A percentile compares a stretch with the other conserved stretches of the same genome.
Evolutionary conservation across 2,329 filamentous ascomycete genomes (phyloP).

Genomic region (Claviceps sp.): DNA sequence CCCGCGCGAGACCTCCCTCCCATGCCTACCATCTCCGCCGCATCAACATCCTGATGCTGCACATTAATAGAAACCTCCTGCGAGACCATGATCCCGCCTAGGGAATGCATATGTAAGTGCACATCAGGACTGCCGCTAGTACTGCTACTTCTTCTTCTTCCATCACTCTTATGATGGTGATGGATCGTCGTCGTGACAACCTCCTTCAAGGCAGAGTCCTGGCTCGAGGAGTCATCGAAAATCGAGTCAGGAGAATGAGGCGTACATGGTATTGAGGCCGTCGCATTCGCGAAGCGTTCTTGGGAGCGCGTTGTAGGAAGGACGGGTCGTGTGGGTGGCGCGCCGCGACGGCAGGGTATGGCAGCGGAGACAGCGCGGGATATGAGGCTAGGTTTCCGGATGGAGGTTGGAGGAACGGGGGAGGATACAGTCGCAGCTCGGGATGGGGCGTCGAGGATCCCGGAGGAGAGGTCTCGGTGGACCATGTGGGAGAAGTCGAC

Average conservation of each 20-base stretch:
- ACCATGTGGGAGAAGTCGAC: conserved; percentile 46
- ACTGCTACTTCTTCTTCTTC: conserved; percentile 2
- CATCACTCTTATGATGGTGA: background rate
- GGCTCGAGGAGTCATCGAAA: background rate
- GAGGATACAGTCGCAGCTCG: background rate
- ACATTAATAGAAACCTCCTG: conserved; percentile 47
- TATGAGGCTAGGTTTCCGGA: too few relatives aligned
- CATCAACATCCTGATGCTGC: conserved; percentile 7
- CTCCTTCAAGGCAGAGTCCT: conserved; percentile 10
- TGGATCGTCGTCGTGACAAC: conserved; percentile 2
- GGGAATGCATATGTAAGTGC: conserved; percentile 8
- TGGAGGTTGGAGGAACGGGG: too few relatives aligned
- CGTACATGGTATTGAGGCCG: too few relatives aligned
- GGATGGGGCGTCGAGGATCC: conserved; percentile 7
- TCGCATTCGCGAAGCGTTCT: too few relatives aligned
- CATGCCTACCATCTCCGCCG: too few relatives aligned
- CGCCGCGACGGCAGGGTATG: background rate
- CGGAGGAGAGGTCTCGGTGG: conserved; percentile 42
- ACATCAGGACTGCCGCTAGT: conserved; percentile 7
- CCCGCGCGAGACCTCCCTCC: too few relatives aligned
- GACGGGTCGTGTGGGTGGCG: too few relatives aligned
- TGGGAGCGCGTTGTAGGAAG: too few relatives aligned
- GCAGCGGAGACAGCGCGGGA: background rate
- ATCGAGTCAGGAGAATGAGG: too few relatives aligned
- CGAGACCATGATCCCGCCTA: conserved; percentile 48